Evolutionary conservation across 225 moss, liverwort and hornwort species (phyloP), one percentile per base, ranked within the genome.

Genomic region (Straminergon stramineum): DNA sequence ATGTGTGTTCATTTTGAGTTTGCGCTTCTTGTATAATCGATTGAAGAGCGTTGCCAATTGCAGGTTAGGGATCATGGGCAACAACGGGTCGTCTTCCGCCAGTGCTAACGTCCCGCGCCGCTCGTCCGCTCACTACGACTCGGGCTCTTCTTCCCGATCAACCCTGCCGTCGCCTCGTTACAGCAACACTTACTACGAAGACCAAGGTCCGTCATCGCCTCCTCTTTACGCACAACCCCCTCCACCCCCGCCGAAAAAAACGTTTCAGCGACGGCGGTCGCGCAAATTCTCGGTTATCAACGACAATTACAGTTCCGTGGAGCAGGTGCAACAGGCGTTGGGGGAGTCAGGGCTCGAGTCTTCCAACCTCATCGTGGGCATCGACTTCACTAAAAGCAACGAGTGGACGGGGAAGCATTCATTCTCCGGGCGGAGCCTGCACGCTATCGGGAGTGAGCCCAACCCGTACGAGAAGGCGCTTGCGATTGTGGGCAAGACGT

Each of bases 311-410:
- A 67, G 15, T 11, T 77, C 91, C 15, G 88, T 94, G 84, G 92
- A 93, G 34, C 88, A 95, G 68, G 95, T 95, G 68, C 95, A 95
- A 71, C 85, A 82, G 57, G 95, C 95, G 22, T 81, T 94, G 4
- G 66, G 91, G 2, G 87, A 93, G 61, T 92, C 95, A 3, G 95
- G 95, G 60, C 63, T 94, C 28, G 95, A 95, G 56, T 94, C 94
- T 22, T 95, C 95, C 7, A 95, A 95, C 45, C 92, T 95, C 17
- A 93, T 95, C 13, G 94, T 95, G 4, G 95, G 95, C 20, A 95
- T 95, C 65, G 95, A 95, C 77, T 93, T 94, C 55, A 95, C 95
- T 37, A 95, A 95, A 87, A 95, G 95, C 60, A 95, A 95, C 52
- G 95, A 95, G 83, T 95, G 95, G 95, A 94, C 94, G 43, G 95